Percentiles rank a stretch among this genome's conserved stretches.
phyloP scores from a whole-genome alignment of 176 grass and related monocot genomes.

The Lolium multiflorum region DNA sequence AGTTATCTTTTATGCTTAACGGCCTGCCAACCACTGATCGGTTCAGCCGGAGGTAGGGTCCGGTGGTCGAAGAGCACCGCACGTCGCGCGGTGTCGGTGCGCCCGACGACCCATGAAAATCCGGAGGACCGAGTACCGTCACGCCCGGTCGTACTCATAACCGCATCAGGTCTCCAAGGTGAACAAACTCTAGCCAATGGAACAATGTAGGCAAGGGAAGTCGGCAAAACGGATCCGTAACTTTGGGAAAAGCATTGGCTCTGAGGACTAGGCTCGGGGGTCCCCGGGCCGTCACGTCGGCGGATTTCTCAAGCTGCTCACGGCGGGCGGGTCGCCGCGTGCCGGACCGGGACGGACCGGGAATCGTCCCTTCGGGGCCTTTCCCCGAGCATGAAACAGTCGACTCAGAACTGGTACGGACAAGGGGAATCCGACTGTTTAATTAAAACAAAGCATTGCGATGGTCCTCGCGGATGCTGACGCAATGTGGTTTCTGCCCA shows the following conservation, averaged over 20 bases:
- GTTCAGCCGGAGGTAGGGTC: slow-evolving; percentile 74
- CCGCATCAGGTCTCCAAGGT: slow-evolving; percentile 81
- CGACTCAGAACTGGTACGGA: slow-evolving; percentile 69
- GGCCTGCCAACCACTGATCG: too few species aligned
- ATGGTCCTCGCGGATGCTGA: slow-evolving; percentile 73
- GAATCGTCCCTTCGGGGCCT: not conserved
- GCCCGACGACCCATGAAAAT: too few species aligned
- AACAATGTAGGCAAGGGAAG: slow-evolving; percentile 20
- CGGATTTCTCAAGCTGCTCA: too few species aligned
- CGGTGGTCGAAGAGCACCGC: slow-evolving; percentile 74
- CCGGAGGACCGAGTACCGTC: not conserved
- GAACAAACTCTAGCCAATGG: slow-evolving; percentile 44
- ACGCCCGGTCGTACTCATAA: slow-evolving; percentile 60
- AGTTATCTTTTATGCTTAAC: too few species aligned
- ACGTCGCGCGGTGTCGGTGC: slow-evolving; percentile 55
- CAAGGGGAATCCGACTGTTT: slow-evolving; percentile 83
- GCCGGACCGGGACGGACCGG: slow-evolving; percentile 12
- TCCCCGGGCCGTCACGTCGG: too few species aligned
- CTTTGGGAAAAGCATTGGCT: slow-evolving; percentile 80
- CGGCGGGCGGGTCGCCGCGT: too few species aligned
- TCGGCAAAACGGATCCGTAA: slow-evolving; percentile 65
- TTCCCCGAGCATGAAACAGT: slow-evolving; percentile 41
- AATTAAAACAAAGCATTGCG: slow-evolving; percentile 92
- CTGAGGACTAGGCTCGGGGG: slow-evolving; percentile 66
- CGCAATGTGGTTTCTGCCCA: slow-evolving; percentile 73